Percentiles rank a stretch among this genome's conserved stretches.
These are phyloP conservation scores for Leucosporidium yakuticum DNA, from an alignment of 768 basidiomycete species.

Conservation along the genomic window DNA sequence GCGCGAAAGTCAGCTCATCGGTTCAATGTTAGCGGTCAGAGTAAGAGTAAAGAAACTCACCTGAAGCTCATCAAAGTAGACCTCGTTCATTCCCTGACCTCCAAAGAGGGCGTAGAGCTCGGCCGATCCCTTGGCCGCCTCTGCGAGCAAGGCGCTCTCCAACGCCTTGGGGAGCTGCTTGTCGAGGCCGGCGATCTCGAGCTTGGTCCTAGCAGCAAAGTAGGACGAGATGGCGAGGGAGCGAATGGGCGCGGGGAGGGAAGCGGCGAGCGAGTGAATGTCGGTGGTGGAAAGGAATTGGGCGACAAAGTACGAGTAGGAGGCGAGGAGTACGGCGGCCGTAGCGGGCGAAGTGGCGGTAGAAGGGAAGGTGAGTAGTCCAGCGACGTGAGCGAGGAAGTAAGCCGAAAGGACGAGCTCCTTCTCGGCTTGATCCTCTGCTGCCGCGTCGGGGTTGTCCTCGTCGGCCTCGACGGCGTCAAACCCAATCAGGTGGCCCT, in stretches of 20 bases:
- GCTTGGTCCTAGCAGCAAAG: slow-evolving; percentile 65
- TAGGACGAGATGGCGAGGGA: slow-evolving; percentile 71
- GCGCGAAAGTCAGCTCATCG: slow-evolving; percentile 62
- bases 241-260: slow-evolving; percentile 68
- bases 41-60: slow-evolving; percentile 53
- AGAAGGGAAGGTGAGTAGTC: slow-evolving; percentile 55
- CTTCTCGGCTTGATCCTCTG: slow-evolving; percentile 41
- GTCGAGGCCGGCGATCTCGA: slow-evolving; percentile 55
- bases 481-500: slow-evolving; percentile 36
- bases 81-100: slow-evolving; percentile 95
- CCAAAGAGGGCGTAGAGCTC: slow-evolving; percentile 84
- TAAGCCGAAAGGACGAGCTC: slow-evolving; percentile 60
- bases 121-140: slow-evolving; percentile 48
- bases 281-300: slow-evolving; percentile 67
- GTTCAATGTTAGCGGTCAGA: too few relatives aligned
- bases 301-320: slow-evolving; percentile 69
- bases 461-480: slow-evolving; percentile 34
- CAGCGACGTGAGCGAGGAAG: slow-evolving; percentile 71
- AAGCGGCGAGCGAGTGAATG: slow-evolving; percentile 71
- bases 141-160: slow-evolving; percentile 62
- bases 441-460: slow-evolving; percentile 19
- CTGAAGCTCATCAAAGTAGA: slow-evolving; percentile 94
- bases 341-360: slow-evolving; percentile 40
- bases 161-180: slow-evolving; percentile 52
- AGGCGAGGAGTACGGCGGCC: slow-evolving; percentile 59